These are phyloP conservation scores for Amanita molliuscula DNA, from an alignment of 768 basidiomycete genomes.

Conservation along the genomic window DNA sequence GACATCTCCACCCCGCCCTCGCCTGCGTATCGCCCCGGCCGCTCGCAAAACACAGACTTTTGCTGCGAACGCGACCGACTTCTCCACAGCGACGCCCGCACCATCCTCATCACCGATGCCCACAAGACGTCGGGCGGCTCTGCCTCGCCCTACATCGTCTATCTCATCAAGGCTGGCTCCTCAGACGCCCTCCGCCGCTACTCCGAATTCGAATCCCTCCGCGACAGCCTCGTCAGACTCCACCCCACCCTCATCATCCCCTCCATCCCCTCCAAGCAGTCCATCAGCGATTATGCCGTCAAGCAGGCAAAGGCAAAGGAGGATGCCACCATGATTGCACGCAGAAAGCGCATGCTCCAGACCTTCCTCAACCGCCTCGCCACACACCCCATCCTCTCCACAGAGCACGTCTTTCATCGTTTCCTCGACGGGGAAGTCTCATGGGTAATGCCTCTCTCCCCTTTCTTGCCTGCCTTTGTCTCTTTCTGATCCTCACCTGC, in stretches of 20 bases:
- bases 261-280: constrained; percentile 96
- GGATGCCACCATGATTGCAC: constrained; percentile 83
- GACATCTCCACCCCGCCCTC: constrained; percentile 54
- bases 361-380: constrained; percentile 89
- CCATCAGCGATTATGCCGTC: constrained; percentile 90
- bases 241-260: constrained; percentile 97
- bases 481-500: constrained; percentile 4
- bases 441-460: constrained; percentile 62
- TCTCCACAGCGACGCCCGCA: no score
- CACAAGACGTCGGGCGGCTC: constrained; percentile 88
- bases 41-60: constrained; percentile 68
- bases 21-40: no score
- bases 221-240: constrained; percentile 70
- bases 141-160: constrained; percentile 87
- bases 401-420: constrained; percentile 92
- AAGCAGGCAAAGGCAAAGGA: constrained; percentile 97
- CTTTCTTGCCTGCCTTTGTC: constrained; percentile 1
- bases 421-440: constrained; percentile 95
- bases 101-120: constrained; percentile 85
- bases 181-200: constrained; percentile 84
- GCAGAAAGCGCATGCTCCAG: constrained; percentile 89
- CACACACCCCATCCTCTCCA: constrained; percentile 89
- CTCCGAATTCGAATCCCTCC: constrained; percentile 94
- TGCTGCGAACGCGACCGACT: constrained; percentile 72
- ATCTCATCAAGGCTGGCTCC: constrained; percentile 83